Conservation (phyloP, 2,329 filamentous ascomycete species). For the Pseudogymnoascus sp. region DNA sequence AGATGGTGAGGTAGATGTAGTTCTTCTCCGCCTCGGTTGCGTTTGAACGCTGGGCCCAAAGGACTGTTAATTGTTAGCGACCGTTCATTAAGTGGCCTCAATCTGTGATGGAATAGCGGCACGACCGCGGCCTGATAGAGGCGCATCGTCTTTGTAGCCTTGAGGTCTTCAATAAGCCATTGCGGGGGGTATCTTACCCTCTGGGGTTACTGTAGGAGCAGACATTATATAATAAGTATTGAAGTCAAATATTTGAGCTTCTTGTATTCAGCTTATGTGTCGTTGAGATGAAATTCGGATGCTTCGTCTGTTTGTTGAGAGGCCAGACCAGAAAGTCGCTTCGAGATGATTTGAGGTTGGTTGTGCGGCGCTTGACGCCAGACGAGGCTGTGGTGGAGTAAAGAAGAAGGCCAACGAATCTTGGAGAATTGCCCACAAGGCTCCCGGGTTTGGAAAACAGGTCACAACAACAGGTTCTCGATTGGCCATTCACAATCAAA, state of each 20-base stretch:
- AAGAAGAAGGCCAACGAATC: conserved; percentile 10
- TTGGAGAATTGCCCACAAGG: conserved; percentile 9
- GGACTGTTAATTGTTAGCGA: conserved; percentile 50
- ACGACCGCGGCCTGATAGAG: neutral
- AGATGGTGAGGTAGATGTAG: conserved; percentile 89
- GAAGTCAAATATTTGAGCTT: conserved; percentile 5
- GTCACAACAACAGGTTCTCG: neutral
- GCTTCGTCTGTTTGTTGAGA: conserved; percentile 7
- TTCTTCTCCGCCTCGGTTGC: conserved; percentile 75
- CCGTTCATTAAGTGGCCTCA: neutral
- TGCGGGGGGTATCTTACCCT: conserved; percentile 11
- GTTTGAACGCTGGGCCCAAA: conserved; percentile 96
- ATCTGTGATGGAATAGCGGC: neutral
- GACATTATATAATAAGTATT: conserved; percentile 13
- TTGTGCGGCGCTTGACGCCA: conserved; percentile 10
- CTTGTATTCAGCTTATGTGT: conserved; percentile 8
- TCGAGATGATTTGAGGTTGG: conserved; percentile 10
- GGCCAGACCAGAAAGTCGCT: conserved; percentile 10
- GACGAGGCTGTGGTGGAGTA: conserved; percentile 14
- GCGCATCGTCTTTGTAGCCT: conserved; percentile 1
- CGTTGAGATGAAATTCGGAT: conserved; percentile 9
- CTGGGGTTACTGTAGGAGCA: conserved; percentile 11
- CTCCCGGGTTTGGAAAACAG: neutral
- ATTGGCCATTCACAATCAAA: neutral
- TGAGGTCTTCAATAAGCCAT: neutral